Conservation (phyloP, 2,329 filamentous ascomycete genomes). For the Xylaria digitata region DNA sequence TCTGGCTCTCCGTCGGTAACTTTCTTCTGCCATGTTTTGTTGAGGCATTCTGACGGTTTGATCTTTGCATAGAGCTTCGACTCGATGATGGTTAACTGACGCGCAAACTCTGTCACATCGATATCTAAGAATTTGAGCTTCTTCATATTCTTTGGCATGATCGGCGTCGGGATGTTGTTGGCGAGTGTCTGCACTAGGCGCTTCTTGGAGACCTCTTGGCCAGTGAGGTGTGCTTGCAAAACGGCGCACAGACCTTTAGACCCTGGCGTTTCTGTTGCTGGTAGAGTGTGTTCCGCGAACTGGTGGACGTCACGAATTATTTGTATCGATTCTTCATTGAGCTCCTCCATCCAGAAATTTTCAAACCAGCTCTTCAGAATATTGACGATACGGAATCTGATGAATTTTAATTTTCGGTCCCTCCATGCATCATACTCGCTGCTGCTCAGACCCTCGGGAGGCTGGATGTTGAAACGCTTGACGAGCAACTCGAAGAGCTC, state of each 20-base stretch:
- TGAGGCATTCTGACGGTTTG: conserved; percentile 93
- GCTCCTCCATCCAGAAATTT: conserved; percentile 98
- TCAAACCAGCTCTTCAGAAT: conserved; percentile 99
- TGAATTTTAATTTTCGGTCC: conserved; percentile 94
- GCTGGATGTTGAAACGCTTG: conserved; percentile 90
- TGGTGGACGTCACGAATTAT: conserved; percentile 89
- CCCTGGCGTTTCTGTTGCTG: conserved; percentile 91
- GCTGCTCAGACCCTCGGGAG: conserved; percentile 80
- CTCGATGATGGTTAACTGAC: conserved; percentile 96
- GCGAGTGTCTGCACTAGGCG: conserved; percentile 88
- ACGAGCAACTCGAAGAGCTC: conserved; percentile 95
- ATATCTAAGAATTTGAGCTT: conserved; percentile 99
- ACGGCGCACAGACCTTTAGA: conserved; percentile 85
- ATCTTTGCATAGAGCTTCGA: conserved; percentile 95
- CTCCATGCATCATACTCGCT: conserved; percentile 88
- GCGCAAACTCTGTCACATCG: conserved; percentile 94
- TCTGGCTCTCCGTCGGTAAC: conserved; percentile 82
- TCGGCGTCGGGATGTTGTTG: conserved; percentile 84
- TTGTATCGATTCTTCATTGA: conserved; percentile 83
- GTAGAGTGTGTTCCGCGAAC: conserved; percentile 92
- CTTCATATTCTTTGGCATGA: conserved; percentile 99
- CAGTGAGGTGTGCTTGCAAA: conserved; percentile 87
- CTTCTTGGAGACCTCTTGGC: conserved; percentile 87
- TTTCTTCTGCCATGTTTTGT: conserved; percentile 99
- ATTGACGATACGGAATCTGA: conserved; percentile 95